Conservation (phyloP, 164 flowering plant species). For the Vitis amurensis region DNA sequence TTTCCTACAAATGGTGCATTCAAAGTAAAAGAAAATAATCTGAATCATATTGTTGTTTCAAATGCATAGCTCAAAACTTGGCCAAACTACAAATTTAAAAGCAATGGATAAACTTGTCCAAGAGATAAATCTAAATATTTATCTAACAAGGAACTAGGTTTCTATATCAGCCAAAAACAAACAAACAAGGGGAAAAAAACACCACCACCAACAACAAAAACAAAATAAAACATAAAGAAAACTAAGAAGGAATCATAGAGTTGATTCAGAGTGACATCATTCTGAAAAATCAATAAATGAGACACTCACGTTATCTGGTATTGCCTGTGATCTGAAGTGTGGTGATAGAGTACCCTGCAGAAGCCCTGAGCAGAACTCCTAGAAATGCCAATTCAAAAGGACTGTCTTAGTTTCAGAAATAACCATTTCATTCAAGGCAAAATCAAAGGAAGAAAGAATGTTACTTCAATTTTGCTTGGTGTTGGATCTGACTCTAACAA, state of each 20-base stretch:
- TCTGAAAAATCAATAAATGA: neutral
- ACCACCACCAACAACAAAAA: neutral
- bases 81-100: too few relatives aligned
- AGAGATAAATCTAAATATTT: too few relatives aligned
- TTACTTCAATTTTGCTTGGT: constrained; percentile 68
- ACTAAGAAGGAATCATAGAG: too few relatives aligned
- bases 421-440: constrained; percentile 2
- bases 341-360: constrained; percentile 50
- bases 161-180: too few relatives aligned
- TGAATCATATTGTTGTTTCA: too few relatives aligned
- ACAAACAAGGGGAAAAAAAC: too few relatives aligned
- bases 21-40: too few relatives aligned
- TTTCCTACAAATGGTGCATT: too few relatives aligned
- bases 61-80: too few relatives aligned
- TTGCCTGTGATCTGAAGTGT: constrained; percentile 77
- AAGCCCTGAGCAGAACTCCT: constrained; percentile 79
- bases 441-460: constrained; percentile 9
- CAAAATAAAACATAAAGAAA: neutral
- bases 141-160: too few relatives aligned
- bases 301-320: constrained; percentile 71
- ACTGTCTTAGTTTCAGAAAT: constrained; percentile 10
- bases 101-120: too few relatives aligned
- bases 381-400: constrained; percentile 19
- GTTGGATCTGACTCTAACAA: constrained; percentile 72
- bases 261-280: too few relatives aligned